Base-by-base conservation (phyloP, 495 filamentous ascomycete species). In the Annulohypoxylon nitens region DNA sequence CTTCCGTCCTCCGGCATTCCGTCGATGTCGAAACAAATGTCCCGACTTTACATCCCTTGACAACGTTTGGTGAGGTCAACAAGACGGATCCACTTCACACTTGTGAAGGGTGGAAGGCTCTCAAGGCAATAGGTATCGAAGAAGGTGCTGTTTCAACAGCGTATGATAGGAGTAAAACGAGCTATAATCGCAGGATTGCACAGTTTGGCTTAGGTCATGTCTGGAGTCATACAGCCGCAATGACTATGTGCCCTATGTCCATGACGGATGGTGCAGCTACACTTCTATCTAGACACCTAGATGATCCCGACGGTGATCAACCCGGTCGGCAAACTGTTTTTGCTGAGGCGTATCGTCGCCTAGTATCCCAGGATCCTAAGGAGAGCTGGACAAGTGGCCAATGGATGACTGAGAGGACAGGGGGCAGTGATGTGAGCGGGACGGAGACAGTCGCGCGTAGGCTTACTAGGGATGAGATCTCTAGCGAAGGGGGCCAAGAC, bases 331-430 rank as follows among this genome's bases (percentile, higher is more conserved):
- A 53, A n/a, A 2, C 20, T 30, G 20, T 53, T 30, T 30, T 53
- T 2, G 4, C 4, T 4, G 48, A 53, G 23, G 23, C 8, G 11
- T 53, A 53, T n/a, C 48, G 12, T 30, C 48, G 23, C 0, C 23
- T 53, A 3, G 48, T 53, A 5, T 53, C 48, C 8, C 48, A 10
- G 7, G 48, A 53, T 30, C 48, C 48, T 30, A 11, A 11, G 3
- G 16, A 53, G 20, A 30, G 23, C 25, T 53, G 48, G 48, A 53
- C 48, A 0, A 53, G 48, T 30, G 48, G 48, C 26, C 48, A 53
- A 30, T 53, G 48, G 48, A 53, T 53, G 48, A 53, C 48, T 12
- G 48, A 53, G 25, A 53, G 48, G 26, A 53, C 48, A 26, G 48
- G 48, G 7, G 48, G 48, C 11, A 53, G 48, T 20, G 48, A 53